phyloP scores from a whole-genome alignment of 495 filamentous ascomycete genomes.

The Daldinia grandis region DNA sequence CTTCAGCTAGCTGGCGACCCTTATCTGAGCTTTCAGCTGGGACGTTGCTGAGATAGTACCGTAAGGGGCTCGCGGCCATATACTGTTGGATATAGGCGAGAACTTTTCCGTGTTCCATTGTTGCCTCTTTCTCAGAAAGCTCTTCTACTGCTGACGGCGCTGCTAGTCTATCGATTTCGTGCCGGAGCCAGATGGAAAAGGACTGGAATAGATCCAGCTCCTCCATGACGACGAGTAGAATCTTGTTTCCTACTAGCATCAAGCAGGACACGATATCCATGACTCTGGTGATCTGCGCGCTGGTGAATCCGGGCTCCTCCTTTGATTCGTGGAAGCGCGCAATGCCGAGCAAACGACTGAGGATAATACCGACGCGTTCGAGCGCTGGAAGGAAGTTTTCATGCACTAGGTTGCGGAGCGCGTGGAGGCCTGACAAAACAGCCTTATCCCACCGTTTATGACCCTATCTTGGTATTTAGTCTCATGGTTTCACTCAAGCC shows the following conservation, averaged over 20 bases:
- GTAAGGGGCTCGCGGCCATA: slow-evolving; percentile 57
- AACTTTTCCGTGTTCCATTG: slow-evolving; percentile 63
- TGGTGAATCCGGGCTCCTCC: slow-evolving; percentile 69
- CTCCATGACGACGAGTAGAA: slow-evolving; percentile 73
- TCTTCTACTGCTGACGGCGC: slow-evolving; percentile 60
- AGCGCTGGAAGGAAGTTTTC: slow-evolving; percentile 88
- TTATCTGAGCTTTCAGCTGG: slow-evolving; percentile 42
- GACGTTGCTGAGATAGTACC: slow-evolving; percentile 51
- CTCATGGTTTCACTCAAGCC: background rate
- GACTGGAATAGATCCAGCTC: slow-evolving; percentile 80
- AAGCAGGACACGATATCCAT: slow-evolving; percentile 79
- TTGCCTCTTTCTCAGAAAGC: slow-evolving; percentile 61
- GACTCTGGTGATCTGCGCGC: slow-evolving; percentile 58
- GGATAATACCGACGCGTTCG: slow-evolving; percentile 81
- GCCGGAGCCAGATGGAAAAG: slow-evolving; percentile 85
- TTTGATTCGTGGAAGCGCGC: slow-evolving; percentile 80
- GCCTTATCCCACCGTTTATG: slow-evolving; percentile 97
- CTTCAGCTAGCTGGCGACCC: slow-evolving; percentile 47
- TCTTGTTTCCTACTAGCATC: slow-evolving; percentile 75
- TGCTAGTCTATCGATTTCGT: slow-evolving; percentile 76
- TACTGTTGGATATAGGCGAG: slow-evolving; percentile 62
- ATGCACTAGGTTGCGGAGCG: slow-evolving; percentile 78
- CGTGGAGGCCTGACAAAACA: slow-evolving; percentile 76
- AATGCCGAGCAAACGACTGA: slow-evolving; percentile 84
- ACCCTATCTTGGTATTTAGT: slow-evolving; percentile 61